phyloP scores from a whole-genome alignment of 1,284 basidiomycete genomes.

The Pisolithus thermaeus region DNA sequence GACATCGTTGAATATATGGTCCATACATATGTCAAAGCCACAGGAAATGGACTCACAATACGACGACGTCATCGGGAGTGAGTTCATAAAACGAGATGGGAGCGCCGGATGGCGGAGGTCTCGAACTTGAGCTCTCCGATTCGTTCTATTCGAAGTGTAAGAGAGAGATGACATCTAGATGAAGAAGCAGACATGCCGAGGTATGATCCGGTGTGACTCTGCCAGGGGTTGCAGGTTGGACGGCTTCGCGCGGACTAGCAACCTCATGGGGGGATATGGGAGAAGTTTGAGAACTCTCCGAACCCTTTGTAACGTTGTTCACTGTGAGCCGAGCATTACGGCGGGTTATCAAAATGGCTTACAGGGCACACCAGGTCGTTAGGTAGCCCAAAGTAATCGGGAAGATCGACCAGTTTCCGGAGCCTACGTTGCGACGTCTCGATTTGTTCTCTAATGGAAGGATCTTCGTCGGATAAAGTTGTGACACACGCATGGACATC shows the following conservation, averaged over 20 bases:
- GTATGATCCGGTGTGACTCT: no score
- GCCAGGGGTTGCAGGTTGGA: no score
- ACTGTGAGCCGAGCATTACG: neutral
- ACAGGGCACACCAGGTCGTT: neutral
- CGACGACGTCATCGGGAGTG: neutral
- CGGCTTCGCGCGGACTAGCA: no score
- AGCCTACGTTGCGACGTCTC: neutral
- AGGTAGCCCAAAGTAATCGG: neutral
- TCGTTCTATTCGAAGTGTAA: no score
- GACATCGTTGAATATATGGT: neutral
- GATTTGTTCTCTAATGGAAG: neutral
- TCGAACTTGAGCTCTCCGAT: no score
- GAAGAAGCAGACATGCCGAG: no score
- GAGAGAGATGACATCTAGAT: no score
- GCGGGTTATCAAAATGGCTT: neutral
- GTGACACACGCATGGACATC: slow-evolving; percentile 1
- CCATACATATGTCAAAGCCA: neutral
- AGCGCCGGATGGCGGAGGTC: no score
- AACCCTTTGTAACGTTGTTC: neutral
- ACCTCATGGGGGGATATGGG: no score
- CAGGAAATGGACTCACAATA: neutral
- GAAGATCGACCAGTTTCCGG: neutral
- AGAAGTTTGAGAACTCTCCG: neutral
- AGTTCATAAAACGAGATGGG: neutral
- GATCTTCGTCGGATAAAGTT: neutral